These are phyloP conservation scores for Tulasnella sp. DNA, from an alignment of 768 basidiomycete genomes.

Conservation along the genomic window DNA sequence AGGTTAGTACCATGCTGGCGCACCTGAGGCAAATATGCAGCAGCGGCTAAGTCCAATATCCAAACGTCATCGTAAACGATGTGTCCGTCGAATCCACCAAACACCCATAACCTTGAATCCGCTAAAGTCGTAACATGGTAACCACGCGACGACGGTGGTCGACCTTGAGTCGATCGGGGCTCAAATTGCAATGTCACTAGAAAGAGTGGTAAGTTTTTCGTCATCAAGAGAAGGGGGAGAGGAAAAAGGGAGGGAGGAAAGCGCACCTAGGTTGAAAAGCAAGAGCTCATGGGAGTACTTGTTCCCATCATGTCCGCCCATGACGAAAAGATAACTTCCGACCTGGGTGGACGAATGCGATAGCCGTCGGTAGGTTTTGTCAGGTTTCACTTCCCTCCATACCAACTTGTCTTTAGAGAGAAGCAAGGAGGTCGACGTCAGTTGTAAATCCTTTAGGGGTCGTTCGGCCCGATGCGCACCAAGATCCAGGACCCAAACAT, in stretches of 20 bases:
- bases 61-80: too few species aligned
- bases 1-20: too few species aligned
- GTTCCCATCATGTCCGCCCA: conserved; percentile 81
- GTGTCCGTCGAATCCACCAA: too few species aligned
- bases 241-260: background rate
- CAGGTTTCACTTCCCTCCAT: conserved; percentile 38
- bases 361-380: conserved; percentile 55
- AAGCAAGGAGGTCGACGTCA: background rate
- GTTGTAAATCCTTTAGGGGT: background rate
- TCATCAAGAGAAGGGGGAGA: background rate
- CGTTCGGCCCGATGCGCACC: conserved; percentile 47
- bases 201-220: background rate
- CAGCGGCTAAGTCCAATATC: too few species aligned
- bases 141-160: too few species aligned
- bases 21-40: too few species aligned
- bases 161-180: conserved; percentile 58
- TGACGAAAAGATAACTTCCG: conserved; percentile 85
- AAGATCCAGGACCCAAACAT: conserved; percentile 82
- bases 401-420: conserved; percentile 34
- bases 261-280: conserved; percentile 79
- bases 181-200: conserved; percentile 55
- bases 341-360: conserved; percentile 87
- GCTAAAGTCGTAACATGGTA: too few species aligned
- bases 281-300: conserved; percentile 68
- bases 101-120: too few species aligned